Percentiles rank a stretch among this genome's conserved stretches.
Evolutionary conservation across 73 alveolate species (phyloP).

Genomic region (Tetrahymena thermophila): DNA sequence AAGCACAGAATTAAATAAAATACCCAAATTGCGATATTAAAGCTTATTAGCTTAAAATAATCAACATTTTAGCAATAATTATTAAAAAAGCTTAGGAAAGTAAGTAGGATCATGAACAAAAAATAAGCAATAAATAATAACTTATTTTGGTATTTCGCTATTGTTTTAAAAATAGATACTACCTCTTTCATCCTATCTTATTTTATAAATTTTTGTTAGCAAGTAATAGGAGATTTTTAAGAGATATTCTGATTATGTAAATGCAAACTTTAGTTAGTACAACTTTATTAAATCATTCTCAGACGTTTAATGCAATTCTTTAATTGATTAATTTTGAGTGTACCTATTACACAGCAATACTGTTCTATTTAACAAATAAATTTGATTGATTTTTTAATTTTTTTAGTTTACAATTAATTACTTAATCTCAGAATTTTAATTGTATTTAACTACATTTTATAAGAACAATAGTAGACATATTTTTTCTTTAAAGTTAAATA

Average conservation of each 20-base stretch:
- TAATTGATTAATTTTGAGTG: too few species aligned
- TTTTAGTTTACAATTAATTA: too few species aligned
- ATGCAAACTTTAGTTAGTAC: not conserved
- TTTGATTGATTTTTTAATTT: too few species aligned
- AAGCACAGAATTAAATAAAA: not conserved
- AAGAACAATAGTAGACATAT: too few species aligned
- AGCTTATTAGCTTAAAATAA: not conserved
- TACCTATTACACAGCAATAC: not conserved
- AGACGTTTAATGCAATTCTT: not conserved
- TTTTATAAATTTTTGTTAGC: not conserved
- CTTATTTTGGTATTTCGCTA: not conserved
- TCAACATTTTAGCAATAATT: not conserved
- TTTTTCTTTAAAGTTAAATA: too few species aligned
- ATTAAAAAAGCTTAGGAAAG: not conserved
- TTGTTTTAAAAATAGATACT: not conserved
- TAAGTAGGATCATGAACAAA: not conserved
- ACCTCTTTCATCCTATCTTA: not conserved
- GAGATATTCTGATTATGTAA: not conserved
- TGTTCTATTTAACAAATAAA: too few species aligned
- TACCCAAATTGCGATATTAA: not conserved
- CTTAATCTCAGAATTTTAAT: not conserved
- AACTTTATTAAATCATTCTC: not conserved
- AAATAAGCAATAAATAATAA: not conserved
- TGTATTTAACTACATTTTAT: not conserved
- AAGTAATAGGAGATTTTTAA: not conserved